These are phyloP conservation scores for Falciphora oryzae DNA, from an alignment of 2,329 filamentous ascomycete genomes.

Conservation along the genomic window DNA sequence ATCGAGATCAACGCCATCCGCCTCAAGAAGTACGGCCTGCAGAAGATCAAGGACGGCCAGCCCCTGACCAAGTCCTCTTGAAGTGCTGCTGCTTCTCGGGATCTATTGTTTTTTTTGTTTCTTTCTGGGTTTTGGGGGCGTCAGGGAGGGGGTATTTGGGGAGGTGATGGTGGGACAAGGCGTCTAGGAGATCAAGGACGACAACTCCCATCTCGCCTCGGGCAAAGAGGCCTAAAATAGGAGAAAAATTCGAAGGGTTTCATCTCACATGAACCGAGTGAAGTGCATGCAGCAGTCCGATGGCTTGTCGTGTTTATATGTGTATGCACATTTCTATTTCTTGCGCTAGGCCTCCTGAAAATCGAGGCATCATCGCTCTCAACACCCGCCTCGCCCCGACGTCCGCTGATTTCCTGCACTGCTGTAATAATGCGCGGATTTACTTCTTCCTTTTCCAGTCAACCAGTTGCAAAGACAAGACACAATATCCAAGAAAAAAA, in stretches of 20 bases:
- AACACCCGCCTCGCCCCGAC: no score
- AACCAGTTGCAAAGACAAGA: not conserved
- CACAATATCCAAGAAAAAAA: not conserved
- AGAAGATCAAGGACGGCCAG: constrained; percentile 33
- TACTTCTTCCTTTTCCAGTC: not conserved
- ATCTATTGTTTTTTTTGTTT: not conserved
- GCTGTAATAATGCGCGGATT: not conserved
- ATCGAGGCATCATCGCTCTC: not conserved
- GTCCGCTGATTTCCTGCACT: not conserved
- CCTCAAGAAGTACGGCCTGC: constrained; percentile 48
- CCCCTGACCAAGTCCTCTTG: constrained; percentile 16
- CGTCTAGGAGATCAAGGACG: no score
- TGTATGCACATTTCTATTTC: not conserved
- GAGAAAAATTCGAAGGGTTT: not conserved
- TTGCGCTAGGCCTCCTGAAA: not conserved
- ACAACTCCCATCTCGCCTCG: not conserved
- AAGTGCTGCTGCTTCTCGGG: not conserved
- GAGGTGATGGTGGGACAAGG: no score
- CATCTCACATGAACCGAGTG: not conserved
- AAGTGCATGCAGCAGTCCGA: not conserved
- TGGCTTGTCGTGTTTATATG: not conserved
- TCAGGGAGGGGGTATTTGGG: no score
- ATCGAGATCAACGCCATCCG: constrained; percentile 66
- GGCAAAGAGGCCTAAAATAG: not conserved
- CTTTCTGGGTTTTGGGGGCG: not conserved